phyloP scores from a whole-genome alignment of 2,329 filamentous ascomycete species.

The Aspergillus novoparasiticus region DNA sequence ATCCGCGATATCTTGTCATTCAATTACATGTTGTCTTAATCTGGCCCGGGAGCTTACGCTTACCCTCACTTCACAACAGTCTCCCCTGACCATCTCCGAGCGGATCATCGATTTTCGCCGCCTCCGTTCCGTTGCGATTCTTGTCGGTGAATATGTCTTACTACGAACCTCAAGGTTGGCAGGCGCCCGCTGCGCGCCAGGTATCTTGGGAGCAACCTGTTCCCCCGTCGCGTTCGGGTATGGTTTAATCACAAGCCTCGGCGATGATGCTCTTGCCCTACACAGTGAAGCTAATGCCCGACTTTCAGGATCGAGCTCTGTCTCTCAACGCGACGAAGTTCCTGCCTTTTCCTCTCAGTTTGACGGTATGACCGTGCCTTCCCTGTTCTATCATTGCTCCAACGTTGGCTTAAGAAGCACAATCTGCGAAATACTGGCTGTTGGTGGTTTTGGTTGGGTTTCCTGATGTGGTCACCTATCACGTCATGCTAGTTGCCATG shows the following conservation, averaged over 20 bases:
- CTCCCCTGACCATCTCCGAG: constrained; percentile 26
- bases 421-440: background rate
- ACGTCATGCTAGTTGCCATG: background rate
- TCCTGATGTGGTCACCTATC: background rate
- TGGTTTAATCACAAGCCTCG: constrained; percentile 24
- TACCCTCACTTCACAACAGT: constrained; percentile 24
- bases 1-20: background rate
- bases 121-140: constrained; percentile 15
- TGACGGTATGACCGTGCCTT: constrained; percentile 66
- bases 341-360: constrained; percentile 83
- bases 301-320: constrained; percentile 69
- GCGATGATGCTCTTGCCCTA: constrained; percentile 16
- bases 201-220: constrained; percentile 72
- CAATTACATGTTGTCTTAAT: background rate
- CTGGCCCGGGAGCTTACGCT: constrained; percentile 19
- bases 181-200: constrained; percentile 62
- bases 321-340: constrained; percentile 72
- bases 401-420: background rate
- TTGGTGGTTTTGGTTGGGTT: background rate
- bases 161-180: constrained; percentile 69
- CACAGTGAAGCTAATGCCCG: constrained; percentile 15
- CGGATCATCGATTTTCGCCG: constrained; percentile 28
- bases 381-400: constrained; percentile 6
- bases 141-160: constrained; percentile 60
- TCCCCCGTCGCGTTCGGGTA: constrained; percentile 73